These are phyloP conservation scores for Colletotrichum endophyticum DNA, from an alignment of 2,329 filamentous ascomycete genomes.

Conservation along the genomic window DNA sequence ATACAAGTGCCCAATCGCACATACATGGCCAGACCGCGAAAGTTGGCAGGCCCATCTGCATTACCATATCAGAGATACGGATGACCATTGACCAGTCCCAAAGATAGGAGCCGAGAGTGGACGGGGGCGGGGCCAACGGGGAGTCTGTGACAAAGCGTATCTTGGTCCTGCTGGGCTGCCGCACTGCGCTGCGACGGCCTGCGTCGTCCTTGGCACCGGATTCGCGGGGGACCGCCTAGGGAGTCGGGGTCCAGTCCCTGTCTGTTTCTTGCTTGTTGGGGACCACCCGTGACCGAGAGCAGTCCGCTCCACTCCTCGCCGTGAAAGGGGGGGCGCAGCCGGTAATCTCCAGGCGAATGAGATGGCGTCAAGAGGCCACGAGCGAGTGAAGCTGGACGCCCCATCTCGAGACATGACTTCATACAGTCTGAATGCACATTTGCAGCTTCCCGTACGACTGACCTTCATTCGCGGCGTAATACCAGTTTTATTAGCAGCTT, in stretches of 20 bases:
- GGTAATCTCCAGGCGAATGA: conserved; percentile 36
- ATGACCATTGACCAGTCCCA: not conserved
- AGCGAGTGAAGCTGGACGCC: conserved; percentile 24
- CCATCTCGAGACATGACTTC: conserved; percentile 3
- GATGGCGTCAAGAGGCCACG: conserved; percentile 41
- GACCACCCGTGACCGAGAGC: not conserved
- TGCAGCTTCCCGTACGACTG: not conserved
- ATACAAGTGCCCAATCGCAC: not conserved
- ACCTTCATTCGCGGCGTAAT: not conserved
- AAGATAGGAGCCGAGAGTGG: conserved; percentile 4
- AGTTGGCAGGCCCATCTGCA: not conserved
- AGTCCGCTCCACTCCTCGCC: not conserved
- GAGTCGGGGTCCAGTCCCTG: conserved; percentile 16
- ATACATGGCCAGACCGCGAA: not conserved
- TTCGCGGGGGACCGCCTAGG: conserved; percentile 9
- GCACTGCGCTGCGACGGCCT: not conserved
- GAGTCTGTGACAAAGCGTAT: conserved; percentile 19
- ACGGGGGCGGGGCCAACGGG: not conserved
- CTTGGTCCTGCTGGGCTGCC: not conserved
- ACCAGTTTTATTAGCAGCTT: conserved; percentile 7
- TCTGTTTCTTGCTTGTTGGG: conserved; percentile 16
- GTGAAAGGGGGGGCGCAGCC: not conserved
- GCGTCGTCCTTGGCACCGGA: conserved; percentile 17
- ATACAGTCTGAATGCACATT: conserved; percentile 10
- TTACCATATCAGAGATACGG: not conserved